Evolutionary conservation across 2,329 filamentous ascomycete genomes (phyloP), one percentile per base, ranked within the genome.

Genomic region (Sarocladium strictum): DNA sequence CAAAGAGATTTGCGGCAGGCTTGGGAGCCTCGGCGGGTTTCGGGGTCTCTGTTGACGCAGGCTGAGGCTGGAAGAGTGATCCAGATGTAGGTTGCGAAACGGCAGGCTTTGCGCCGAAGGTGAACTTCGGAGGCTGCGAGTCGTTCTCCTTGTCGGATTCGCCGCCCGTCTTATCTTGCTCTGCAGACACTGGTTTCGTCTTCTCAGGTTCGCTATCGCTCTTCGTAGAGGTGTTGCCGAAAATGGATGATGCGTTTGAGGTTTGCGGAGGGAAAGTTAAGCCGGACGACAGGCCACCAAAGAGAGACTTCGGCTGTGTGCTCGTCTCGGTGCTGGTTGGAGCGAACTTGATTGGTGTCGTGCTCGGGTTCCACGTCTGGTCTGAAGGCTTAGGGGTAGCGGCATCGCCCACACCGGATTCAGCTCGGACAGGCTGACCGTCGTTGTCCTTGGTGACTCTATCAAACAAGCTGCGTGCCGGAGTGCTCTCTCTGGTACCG

Each of bases 331-430:
- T 53, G 7, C 65, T 62, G 51, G 64, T 57, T 41, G 72, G 66
- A 12, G 72, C 73, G 61, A 82, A 82, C 62, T 81, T 82, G 64
- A 84, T 79, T 2, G 80, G 79, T 5, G 73, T 74, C 17, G 72
- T 75, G 65, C 72, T 78, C 3, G 70, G 68, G 47, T 75, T 72
- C 63, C 69, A 72, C 15, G 73, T 72, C 61, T 72, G 71, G 38
- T 72, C 70, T 9, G 65, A 58, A 15, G 69, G 58, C 14, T 67
- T 62, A 40, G 53, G 47, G 17, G 60, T 60, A 35, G 62, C 64
- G 10, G 55, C 47, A 21, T 58, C 59, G 53, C 63, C 63, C 41
- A 23, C 63, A 53, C 54, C 45, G 56, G 65, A 57, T 53, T 67
- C 61, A 58, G 72, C 63, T 24, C 77, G 73, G 2, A 80, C 64